Evolutionary conservation across 371 early-diverging fungal species (phyloP), one percentile per base, ranked within the genome.

Genomic region (Batkoa obscura): DNA sequence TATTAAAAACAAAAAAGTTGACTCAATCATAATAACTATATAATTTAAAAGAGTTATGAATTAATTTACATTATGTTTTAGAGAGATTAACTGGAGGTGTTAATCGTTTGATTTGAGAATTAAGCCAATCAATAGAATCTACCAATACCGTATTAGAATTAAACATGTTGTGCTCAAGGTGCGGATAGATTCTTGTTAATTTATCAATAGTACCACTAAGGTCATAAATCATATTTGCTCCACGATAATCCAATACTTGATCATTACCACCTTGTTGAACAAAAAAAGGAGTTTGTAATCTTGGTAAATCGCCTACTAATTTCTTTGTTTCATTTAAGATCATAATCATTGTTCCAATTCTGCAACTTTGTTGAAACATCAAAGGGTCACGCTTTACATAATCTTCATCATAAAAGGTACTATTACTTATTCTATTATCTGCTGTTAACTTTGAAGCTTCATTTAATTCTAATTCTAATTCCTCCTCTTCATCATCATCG

Each of bases 211-310:
- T 31, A 6, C 51, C 51, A 32, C 32, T 32, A 6, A 32, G 23
- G 8, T 50, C 32, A 30, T 50, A 50, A 8, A 50, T 13, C 10
- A 50, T 13, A 35, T 50, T 17, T 13, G 51, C 51, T 12, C 51
- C 51, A 13, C 34, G 6, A 10, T 17, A 34, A 30, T 50, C 51
- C 34, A 50, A 35, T 35, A 50, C 34, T 5, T 17, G 34, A 15
- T 50, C 51, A 6, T 50, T 4, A 15, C 32, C 51, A 36, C 51
- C 51, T 15, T 50, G 51, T 15, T 50, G 51, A 15, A 50, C 51
- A 23, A 50, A 30, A 15, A 50, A 50, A 10, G 51, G 51, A 5
- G 34, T 9, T 15, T 50, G 51, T 35, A 50, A 34, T 6, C 13
- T 8, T 3, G 4, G 13, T 35, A 50, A 34, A 9, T 36, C 34